Conservation (phyloP, 495 filamentous ascomycete genomes). For the Beverwykella pulmonaria region DNA sequence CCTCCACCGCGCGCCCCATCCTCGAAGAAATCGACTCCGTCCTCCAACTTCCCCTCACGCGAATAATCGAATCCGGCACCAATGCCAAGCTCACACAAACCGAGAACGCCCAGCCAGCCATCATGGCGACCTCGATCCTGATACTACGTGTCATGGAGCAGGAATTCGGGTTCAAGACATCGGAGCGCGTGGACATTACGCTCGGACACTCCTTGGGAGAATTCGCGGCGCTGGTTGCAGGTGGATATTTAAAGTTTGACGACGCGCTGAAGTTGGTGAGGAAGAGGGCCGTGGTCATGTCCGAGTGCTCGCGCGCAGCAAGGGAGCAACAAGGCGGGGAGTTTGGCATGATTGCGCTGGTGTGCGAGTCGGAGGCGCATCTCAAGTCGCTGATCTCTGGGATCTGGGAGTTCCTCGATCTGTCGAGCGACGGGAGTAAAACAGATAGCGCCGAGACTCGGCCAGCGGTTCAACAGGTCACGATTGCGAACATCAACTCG, state of each 20-base stretch:
- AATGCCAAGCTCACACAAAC: slow-evolving; percentile 75
- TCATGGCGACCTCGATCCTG: slow-evolving; percentile 89
- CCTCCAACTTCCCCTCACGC: slow-evolving; percentile 67
- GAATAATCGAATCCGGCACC: slow-evolving; percentile 79
- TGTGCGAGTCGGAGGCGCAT: slow-evolving; percentile 74
- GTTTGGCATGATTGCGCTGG: slow-evolving; percentile 91
- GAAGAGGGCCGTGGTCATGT: slow-evolving; percentile 82
- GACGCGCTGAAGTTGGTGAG: slow-evolving; percentile 80
- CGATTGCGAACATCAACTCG: slow-evolving; percentile 92
- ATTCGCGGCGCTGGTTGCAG: slow-evolving; percentile 86
- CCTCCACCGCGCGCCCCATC: slow-evolving; percentile 67
- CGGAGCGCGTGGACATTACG: slow-evolving; percentile 72
- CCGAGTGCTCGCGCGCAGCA: slow-evolving; percentile 68
- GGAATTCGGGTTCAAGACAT: slow-evolving; percentile 75
- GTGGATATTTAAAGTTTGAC: slow-evolving; percentile 71
- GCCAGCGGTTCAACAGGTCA: slow-evolving; percentile 79
- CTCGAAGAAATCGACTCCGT: slow-evolving; percentile 82
- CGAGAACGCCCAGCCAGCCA: slow-evolving; percentile 88
- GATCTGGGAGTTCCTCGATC: slow-evolving; percentile 79
- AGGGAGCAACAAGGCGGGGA: slow-evolving; percentile 62
- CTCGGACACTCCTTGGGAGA: slow-evolving; percentile 95
- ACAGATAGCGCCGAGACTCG: slow-evolving; percentile 66
- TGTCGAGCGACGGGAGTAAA: slow-evolving; percentile 63
- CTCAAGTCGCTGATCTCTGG: slow-evolving; percentile 66
- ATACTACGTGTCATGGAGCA: slow-evolving; percentile 87